Base-by-base conservation (phyloP, 2,329 filamentous ascomycete genomes). In the Nothophoma quercina region DNA sequence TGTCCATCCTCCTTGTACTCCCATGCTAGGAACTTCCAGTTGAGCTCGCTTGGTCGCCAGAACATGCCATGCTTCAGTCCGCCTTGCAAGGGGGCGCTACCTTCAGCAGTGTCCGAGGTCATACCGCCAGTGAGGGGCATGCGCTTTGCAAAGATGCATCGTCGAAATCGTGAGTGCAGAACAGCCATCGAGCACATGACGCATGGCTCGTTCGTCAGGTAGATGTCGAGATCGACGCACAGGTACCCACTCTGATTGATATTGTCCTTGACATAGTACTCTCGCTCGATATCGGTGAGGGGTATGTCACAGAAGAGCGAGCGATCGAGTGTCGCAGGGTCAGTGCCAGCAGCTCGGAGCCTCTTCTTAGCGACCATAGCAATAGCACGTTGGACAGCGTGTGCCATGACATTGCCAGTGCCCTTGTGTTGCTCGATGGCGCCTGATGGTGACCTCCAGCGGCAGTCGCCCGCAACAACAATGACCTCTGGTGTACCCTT, bases 131-230 rank as follows among this genome's bases (percentile, higher is more conserved):
- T 96, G 58, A 85, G 78, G 38, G 84, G 83, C 89, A 96, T 95
- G 48, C 90, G 85, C 57, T 87, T 82, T 58, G 85, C 86, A 75
- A 96, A 96, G 30, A 96, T 83, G 43, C 93, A 89, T 45, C 89
- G 87, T 35, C 90, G 88, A 82, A 99, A 96, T 42, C 95, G 86
- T 7, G 93, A 97, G 71, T 98, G 93, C 18, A 98, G 81, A 63
- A 98, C 89, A 1, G 91, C 95, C 95, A 98, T 98, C 28, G 90
- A 91, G 76, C 95, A 99, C 85, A 96, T 96, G 55, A 96, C 85
- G 71, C 95, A 99, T 5, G 95, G 95, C 76, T 99, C 95, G 69
- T 98, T 93, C 2, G 93, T 96, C 55, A 96, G 81, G 77, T 97
- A 98, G 50, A 99, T 84, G 74, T 98, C 93, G 23, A 99, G 83